A percentile compares a stretch with the other conserved stretches of the same genome.
phyloP scores from a whole-genome alignment of 1,139 yeast species.

The Eremothecium sinecaudum region DNA sequence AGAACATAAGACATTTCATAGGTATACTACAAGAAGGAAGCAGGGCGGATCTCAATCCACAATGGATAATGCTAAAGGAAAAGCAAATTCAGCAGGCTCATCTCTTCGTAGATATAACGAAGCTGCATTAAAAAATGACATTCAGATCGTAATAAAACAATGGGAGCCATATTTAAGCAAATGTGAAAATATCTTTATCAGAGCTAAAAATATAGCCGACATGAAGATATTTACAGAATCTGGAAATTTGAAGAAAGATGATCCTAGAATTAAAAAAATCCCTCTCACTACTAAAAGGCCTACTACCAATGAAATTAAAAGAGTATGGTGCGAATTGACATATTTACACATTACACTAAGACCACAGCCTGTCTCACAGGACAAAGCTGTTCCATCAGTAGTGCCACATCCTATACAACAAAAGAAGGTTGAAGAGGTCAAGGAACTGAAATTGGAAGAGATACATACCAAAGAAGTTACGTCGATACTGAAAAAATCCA shows the following conservation, averaged over 20 bases:
- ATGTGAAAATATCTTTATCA: constrained; percentile 64
- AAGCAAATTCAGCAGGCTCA: constrained; percentile 95
- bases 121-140: constrained; percentile 68
- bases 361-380: constrained; percentile 38
- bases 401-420: constrained; percentile 36
- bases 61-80: constrained; percentile 83
- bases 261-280: constrained; percentile 51
- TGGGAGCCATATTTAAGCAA: constrained; percentile 56
- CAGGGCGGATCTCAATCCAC: constrained; percentile 98
- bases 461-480: constrained; percentile 49
- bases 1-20: constrained; percentile 79
- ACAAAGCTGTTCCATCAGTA: constrained; percentile 15
- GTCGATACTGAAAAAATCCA: constrained; percentile 56
- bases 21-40: constrained; percentile 92
- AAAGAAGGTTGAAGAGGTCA: constrained; percentile 17
- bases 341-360: constrained; percentile 47
- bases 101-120: constrained; percentile 83
- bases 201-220: constrained; percentile 73
- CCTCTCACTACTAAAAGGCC: constrained; percentile 92
- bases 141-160: constrained; percentile 50
- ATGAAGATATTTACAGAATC: constrained; percentile 58
- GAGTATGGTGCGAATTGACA: constrained; percentile 75
- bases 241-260: constrained; percentile 40
- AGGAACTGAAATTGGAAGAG: constrained; percentile 24
- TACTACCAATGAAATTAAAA: constrained; percentile 67